Conservation (phyloP, 495 filamentous ascomycete species). For the Acidomyces sp. region DNA sequence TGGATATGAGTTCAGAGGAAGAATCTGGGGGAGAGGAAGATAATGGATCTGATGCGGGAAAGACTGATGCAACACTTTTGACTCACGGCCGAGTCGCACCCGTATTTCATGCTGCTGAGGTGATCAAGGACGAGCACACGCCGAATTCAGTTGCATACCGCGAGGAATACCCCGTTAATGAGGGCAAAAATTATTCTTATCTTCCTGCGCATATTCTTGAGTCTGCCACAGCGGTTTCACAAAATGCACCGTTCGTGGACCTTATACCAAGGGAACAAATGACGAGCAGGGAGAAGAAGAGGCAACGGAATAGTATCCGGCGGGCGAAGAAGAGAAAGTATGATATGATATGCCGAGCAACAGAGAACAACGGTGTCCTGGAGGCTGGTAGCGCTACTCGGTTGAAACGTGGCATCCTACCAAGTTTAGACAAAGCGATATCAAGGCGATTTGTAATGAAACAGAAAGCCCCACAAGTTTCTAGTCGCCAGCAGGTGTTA, state of each 20-base stretch:
- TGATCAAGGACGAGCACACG: slow-evolving; percentile 6
- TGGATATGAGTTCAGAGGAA: no score
- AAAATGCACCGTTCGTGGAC: no score
- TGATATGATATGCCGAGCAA: slow-evolving; percentile 1
- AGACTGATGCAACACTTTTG: no score
- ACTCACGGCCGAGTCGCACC: no score
- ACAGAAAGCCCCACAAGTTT: slow-evolving; percentile 2
- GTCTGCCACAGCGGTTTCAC: no score
- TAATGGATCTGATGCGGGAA: no score
- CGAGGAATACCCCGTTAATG: not conserved
- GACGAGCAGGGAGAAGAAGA: slow-evolving; percentile 5
- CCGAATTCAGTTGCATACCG: not conserved
- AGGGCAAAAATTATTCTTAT: not conserved
- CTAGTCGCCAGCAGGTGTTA: slow-evolving; percentile 10
- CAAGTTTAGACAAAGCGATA: not conserved
- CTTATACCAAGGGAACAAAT: slow-evolving; percentile 2
- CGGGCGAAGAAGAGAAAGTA: slow-evolving; percentile 9
- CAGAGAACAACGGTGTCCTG: slow-evolving; percentile 10
- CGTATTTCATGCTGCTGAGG: no score
- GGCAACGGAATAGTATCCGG: slow-evolving; percentile 1
- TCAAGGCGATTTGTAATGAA: slow-evolving; percentile 4
- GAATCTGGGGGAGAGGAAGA: no score
- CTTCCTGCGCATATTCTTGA: slow-evolving; percentile 14
- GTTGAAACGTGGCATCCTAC: slow-evolving; percentile 9
- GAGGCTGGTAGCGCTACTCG: slow-evolving; percentile 14